These are phyloP conservation scores for Cocos nucifera DNA, from an alignment of 176 grass and related monocot species.

Conservation along the genomic window DNA sequence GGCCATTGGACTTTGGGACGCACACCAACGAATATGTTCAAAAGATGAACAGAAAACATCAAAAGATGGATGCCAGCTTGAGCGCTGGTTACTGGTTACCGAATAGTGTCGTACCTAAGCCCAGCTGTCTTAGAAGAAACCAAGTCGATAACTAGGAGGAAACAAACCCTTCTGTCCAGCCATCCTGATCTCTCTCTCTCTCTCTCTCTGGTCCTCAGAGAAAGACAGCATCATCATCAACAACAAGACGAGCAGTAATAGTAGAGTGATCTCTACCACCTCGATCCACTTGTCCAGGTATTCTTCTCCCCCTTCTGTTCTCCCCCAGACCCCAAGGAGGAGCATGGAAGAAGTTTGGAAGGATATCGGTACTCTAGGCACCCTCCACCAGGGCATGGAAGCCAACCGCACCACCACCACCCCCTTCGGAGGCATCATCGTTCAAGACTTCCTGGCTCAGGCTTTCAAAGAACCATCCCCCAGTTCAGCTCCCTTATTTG, in stretches of 20 bases:
- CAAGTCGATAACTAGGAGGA: too few species aligned
- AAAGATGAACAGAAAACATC: too few species aligned
- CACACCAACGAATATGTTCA: too few species aligned
- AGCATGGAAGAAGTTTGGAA: slow-evolving; percentile 20
- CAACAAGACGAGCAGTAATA: neutral
- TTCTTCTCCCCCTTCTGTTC: slow-evolving; percentile 2
- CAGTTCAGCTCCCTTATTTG: neutral
- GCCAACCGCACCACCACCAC: neutral
- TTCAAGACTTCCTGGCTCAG: neutral
- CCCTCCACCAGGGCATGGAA: neutral
- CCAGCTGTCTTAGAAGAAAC: too few species aligned
- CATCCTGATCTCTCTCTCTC: too few species aligned
- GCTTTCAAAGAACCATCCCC: neutral
- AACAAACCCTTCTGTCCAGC: too few species aligned
- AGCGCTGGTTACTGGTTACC: too few species aligned
- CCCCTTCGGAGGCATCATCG: neutral
- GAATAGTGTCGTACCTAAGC: too few species aligned
- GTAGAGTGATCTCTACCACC: neutral
- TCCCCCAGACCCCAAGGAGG: neutral
- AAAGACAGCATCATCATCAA: neutral
- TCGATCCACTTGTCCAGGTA: neutral
- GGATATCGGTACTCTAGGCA: neutral
- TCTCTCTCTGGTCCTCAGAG: neutral
- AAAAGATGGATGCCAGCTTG: too few species aligned
- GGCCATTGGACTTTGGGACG: too few species aligned